These are phyloP conservation scores for Zelonia costaricensis DNA, from an alignment of 208 protist genomes.

Conservation along the genomic window DNA sequence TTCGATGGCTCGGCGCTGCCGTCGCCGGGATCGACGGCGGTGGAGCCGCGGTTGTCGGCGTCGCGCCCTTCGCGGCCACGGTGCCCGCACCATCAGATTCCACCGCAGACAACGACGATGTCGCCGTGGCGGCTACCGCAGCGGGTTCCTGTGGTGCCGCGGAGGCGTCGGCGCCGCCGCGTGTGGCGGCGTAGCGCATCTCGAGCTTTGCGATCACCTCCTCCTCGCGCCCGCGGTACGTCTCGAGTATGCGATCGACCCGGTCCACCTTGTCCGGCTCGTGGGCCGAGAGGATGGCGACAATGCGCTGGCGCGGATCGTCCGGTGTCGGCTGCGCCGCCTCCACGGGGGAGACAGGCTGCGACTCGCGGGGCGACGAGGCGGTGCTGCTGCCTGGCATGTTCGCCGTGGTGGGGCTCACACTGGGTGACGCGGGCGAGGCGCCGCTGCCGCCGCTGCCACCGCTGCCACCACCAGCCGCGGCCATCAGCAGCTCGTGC, in stretches of 20 bases:
- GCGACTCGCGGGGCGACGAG: neutral
- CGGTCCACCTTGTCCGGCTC: slow-evolving; percentile 40
- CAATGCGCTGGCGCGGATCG: slow-evolving; percentile 27
- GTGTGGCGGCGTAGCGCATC: slow-evolving; percentile 31
- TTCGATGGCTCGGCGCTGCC: slow-evolving; percentile 10
- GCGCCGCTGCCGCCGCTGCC: neutral
- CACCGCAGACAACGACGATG: too few relatives aligned
- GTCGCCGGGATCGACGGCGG: neutral
- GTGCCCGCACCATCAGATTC: neutral
- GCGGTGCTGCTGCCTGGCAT: neutral
- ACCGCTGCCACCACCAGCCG: neutral
- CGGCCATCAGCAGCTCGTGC: slow-evolving; percentile 2
- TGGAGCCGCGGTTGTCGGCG: neutral
- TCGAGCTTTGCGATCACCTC: slow-evolving; percentile 36
- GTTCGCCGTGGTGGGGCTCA: neutral
- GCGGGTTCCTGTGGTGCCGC: neutral
- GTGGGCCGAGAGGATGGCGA: slow-evolving; percentile 28
- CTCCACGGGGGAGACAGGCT: neutral
- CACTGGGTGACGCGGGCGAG: slow-evolving; percentile 4
- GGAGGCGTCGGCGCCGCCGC: neutral
- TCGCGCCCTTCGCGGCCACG: neutral
- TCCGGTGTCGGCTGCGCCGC: neutral
- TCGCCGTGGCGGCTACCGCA: neutral
- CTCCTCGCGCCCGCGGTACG: slow-evolving; percentile 41
- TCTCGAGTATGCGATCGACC: slow-evolving; percentile 36